Evolutionary conservation across 2,329 filamentous ascomycete genomes (phyloP), one percentile per base, ranked within the genome.

Genomic region (Pseudopyricularia javanii): DNA sequence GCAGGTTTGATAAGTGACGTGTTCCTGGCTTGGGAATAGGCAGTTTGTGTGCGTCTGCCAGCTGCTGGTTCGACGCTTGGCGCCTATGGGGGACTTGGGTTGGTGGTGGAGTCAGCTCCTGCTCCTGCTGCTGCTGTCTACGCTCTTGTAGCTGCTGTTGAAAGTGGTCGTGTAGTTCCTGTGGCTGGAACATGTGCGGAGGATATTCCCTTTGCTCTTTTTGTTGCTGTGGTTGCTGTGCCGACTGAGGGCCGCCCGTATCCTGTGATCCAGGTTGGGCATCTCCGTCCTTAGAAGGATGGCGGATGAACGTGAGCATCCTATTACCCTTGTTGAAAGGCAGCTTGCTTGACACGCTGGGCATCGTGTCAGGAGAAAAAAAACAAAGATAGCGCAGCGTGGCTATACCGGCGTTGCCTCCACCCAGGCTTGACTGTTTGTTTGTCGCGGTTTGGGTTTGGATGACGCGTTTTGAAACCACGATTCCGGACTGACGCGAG

Each of bases 41-140:
- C 12, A 70, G 59, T 54, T 64, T 67, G 47, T 65, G 63, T 45
- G 65, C 61, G 52, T 69, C 64, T 35, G 64, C 61, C 12, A 60
- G 54, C 22, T 56, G 55, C 49, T 63, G 60, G 32, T 61, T 60
- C 33, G 60, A 54, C 49, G 62, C 60, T 49, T 63, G 56, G 47
- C 64, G 63, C 52, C 63, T 60, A 56, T 60, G 63, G 56, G 59
- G 56, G 33, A 59, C 58, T 50, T 63, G 62, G 43, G 62, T 51
- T 11, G 54, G 50, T 17, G 57, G 34, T 30, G 52, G 56, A 15
- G 35, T 43, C 11, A 53, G 56, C 12, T 50, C 24, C 17, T 24
- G 50, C 30, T 47, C 30, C 54, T 61, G 43, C 22, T 49, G 51
- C 45, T 49, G 20, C 37, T 55, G 45, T 40, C 48, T 51, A 30